Percentiles rank a stretch among this genome's conserved stretches.
Conservation (phyloP, 192 early-diverging fungal genomes). For the Dimargaris xerosporica region DNA sequence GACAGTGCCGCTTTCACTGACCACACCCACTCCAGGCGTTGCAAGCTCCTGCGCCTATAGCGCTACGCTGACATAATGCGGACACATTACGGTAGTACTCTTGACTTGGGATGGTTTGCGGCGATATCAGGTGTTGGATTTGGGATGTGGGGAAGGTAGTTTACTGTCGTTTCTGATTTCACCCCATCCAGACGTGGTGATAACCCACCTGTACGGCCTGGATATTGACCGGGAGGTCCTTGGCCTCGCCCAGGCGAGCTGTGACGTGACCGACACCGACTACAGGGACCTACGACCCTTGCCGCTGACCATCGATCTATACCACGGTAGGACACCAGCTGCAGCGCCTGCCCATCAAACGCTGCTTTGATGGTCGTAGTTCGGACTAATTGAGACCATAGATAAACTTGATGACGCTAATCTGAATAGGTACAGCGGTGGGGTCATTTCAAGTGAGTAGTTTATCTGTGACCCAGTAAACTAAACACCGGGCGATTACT, state of each 20-base stretch:
- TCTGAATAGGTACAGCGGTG: too few species aligned
- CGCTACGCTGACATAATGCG: not conserved
- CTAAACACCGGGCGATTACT: too few species aligned
- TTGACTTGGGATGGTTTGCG: not conserved
- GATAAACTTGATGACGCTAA: too few species aligned
- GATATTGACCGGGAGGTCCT: constrained; percentile 42
- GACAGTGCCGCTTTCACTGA: not conserved
- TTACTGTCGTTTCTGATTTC: constrained; percentile 47
- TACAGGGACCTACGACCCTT: constrained; percentile 37
- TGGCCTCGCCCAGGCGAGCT: constrained; percentile 23
- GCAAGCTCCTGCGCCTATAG: constrained; percentile 9
- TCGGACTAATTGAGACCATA: too few species aligned
- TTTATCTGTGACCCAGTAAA: too few species aligned
- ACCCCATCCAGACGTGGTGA: constrained; percentile 30
- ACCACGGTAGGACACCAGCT: constrained; percentile 30
- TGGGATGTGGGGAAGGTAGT: constrained; percentile 75
- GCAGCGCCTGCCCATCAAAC: too few species aligned
- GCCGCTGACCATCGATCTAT: constrained; percentile 43
- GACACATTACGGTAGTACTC: not conserved
- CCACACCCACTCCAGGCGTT: not conserved
- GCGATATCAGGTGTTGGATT: constrained; percentile 45
- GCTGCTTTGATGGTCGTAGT: too few species aligned
- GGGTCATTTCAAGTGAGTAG: too few species aligned
- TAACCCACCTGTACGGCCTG: constrained; percentile 49
- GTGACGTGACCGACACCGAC: constrained; percentile 46